phyloP scores from a whole-genome alignment of 2,329 filamentous ascomycete genomes.

The Fusarium solani-melongenae region DNA sequence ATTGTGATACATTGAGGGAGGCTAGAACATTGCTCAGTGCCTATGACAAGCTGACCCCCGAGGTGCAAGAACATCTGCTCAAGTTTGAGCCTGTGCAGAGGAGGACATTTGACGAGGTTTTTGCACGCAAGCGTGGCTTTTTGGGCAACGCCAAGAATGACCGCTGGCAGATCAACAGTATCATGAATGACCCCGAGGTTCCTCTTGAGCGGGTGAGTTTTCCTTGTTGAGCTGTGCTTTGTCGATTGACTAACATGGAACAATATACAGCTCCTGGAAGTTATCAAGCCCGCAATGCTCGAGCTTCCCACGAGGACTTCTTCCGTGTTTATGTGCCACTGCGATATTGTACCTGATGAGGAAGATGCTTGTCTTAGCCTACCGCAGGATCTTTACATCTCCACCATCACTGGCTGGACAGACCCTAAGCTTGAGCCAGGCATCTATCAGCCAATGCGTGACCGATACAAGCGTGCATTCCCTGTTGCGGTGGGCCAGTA shows the following conservation, averaged over 20 bases:
- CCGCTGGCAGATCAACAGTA: constrained; percentile 21
- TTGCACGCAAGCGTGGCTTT: constrained; percentile 15
- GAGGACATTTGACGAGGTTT: constrained; percentile 11
- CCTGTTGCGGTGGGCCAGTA: constrained; percentile 13
- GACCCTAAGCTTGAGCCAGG: constrained; percentile 15
- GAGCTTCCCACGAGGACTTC: constrained; percentile 15
- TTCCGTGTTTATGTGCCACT: constrained; percentile 12
- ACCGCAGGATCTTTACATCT: constrained; percentile 16
- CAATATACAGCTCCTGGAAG: constrained; percentile 3
- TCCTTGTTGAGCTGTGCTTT: neutral
- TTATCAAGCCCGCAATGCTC: constrained; percentile 11
- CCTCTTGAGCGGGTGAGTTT: constrained; percentile 7
- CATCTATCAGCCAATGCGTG: constrained; percentile 15
- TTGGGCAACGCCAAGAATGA: constrained; percentile 13
- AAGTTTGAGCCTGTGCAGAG: constrained; percentile 15
- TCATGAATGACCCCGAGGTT: constrained; percentile 19
- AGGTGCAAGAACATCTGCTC: constrained; percentile 6
- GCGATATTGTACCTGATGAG: constrained; percentile 11
- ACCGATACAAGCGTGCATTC: constrained; percentile 12
- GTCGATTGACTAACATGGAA: neutral
- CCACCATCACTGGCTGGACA: constrained; percentile 17
- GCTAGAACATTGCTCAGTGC: constrained; percentile 14
- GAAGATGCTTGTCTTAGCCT: constrained; percentile 12
- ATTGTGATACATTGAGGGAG: constrained; percentile 7
- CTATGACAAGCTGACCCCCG: constrained; percentile 16